Conservation (phyloP, 2,329 filamentous ascomycete species). For the Alternaria solani region DNA sequence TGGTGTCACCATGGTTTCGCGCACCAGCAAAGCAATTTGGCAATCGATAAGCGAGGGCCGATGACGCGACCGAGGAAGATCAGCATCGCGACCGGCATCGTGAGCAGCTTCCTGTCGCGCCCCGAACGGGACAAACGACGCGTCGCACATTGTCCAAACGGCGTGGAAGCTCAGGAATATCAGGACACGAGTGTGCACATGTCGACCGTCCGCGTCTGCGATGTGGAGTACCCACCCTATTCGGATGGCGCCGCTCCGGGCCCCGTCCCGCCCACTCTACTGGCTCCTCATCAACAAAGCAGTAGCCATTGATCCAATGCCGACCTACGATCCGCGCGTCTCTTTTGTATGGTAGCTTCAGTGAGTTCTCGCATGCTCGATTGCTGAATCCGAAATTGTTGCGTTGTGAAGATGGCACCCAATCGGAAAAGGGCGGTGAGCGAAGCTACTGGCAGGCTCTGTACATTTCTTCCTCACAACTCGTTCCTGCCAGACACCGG, state of each 20-base stretch:
- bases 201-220: not conserved
- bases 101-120: not conserved
- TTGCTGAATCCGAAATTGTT: not conserved
- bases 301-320: not conserved
- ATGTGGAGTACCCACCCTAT: not conserved
- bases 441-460: conserved; percentile 6
- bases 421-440: conserved; percentile 37
- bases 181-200: not conserved
- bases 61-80: not conserved
- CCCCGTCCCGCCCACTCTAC: not conserved
- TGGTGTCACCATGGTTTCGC: not conserved
- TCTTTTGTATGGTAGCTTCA: not conserved
- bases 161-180: not conserved
- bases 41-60: conserved; percentile 13
- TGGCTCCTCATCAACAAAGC: not conserved
- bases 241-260: not conserved
- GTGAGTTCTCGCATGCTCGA: not conserved
- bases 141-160: not conserved
- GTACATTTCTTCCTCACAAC: conserved; percentile 13
- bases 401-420: conserved; percentile 7
- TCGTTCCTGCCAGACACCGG: conserved; percentile 8
- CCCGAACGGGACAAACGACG: not conserved
- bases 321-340: not conserved
- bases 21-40: not conserved
- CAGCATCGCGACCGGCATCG: not conserved